Percentiles rank a stretch among this genome's conserved stretches.
Evolutionary conservation across 305 asterid species (phyloP).

Genomic region (Rubia tinctorum): DNA sequence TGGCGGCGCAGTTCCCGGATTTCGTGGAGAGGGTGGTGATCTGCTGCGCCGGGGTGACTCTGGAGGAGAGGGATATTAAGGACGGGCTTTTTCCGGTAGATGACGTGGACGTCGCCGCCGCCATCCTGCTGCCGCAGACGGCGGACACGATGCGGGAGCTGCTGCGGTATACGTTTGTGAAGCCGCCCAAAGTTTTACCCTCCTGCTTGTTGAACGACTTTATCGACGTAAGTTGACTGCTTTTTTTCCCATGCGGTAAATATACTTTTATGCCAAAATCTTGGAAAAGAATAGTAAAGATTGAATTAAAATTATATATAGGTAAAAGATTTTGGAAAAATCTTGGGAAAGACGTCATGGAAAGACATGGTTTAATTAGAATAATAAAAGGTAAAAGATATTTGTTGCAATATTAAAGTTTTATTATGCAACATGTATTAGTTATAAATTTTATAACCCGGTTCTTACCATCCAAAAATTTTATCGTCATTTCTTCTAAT

Average conservation of each 20-base stretch:
- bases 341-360: no score
- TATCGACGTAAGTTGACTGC: slow-evolving; percentile 39
- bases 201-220: slow-evolving; percentile 56
- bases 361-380: no score
- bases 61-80: slow-evolving; percentile 62
- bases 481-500: no score
- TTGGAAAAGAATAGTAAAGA: no score
- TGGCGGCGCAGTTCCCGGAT: slow-evolving; percentile 58
- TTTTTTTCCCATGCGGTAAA: not conserved
- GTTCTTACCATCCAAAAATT: no score
- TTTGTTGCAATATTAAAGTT: no score
- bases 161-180: slow-evolving; percentile 40
- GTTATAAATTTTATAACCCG: no score
- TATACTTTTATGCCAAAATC: not conserved
- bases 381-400: no score
- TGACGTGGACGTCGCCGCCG: slow-evolving; percentile 51
- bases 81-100: slow-evolving; percentile 54
- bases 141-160: slow-evolving; percentile 57
- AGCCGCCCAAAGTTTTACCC: slow-evolving; percentile 48
- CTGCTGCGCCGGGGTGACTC: slow-evolving; percentile 59
- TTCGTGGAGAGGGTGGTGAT: slow-evolving; percentile 55
- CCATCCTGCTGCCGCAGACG: slow-evolving; percentile 57
- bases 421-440: no score
- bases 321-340: no score
- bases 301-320: no score